A percentile compares a stretch with the other conserved stretches of the same genome.
These are phyloP conservation scores for Cutaneotrichosporon sp. DNA, from an alignment of 1,284 basidiomycete species.

Conservation along the genomic window DNA sequence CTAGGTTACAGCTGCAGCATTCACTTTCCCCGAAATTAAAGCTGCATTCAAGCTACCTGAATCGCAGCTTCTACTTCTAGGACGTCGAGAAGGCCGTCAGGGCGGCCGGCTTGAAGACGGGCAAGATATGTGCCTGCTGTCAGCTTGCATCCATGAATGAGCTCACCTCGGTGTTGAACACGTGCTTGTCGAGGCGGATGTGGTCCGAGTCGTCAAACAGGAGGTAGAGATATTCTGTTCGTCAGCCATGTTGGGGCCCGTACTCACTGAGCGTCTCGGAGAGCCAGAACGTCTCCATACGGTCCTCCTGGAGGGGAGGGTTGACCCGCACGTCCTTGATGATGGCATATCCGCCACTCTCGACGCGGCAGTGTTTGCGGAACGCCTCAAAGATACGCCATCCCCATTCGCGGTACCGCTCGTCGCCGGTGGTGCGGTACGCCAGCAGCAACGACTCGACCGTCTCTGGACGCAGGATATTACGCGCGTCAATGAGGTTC, in stretches of 20 bases:
- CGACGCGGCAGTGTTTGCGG: constrained; percentile 70
- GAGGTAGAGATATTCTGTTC: constrained; percentile 77
- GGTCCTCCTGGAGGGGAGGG: constrained; percentile 70
- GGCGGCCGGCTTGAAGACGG: constrained; percentile 47
- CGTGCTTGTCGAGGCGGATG: constrained; percentile 70
- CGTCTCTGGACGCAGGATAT: constrained; percentile 92
- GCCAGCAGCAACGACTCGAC: constrained; percentile 91
- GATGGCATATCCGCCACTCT: constrained; percentile 77
- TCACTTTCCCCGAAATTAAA: too few relatives aligned
- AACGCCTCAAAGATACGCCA: constrained; percentile 92
- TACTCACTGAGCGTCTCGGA: constrained; percentile 76
- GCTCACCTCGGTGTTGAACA: constrained; percentile 89
- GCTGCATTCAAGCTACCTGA: too few relatives aligned
- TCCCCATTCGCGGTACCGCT: constrained; percentile 75
- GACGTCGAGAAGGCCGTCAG: constrained; percentile 43
- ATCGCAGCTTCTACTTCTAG: constrained; percentile 14
- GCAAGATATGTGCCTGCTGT: constrained; percentile 49
- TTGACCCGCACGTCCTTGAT: constrained; percentile 76
- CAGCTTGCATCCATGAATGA: background rate
- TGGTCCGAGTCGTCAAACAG: constrained; percentile 74
- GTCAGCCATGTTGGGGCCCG: constrained; percentile 1
- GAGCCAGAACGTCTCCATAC: constrained; percentile 95
- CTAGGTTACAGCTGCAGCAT: constrained; percentile 3
- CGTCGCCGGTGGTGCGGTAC: constrained; percentile 76
- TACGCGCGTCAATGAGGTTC: constrained; percentile 73